Evolutionary conservation across 768 basidiomycete genomes (phyloP).

Genomic region (Daedaleopsis sinensis): DNA sequence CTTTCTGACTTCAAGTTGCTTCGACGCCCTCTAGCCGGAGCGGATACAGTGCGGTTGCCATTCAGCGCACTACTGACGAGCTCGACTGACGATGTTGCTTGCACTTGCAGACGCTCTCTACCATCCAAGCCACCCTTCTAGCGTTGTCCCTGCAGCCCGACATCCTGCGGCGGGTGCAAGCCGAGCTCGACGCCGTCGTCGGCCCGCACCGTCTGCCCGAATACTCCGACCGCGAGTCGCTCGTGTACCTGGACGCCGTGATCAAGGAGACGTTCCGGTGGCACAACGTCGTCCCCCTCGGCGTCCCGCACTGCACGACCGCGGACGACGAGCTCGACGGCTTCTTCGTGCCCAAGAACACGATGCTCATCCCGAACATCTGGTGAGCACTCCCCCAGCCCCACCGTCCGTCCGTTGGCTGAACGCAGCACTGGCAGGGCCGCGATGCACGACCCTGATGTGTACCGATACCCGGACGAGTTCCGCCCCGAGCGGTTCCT

Average conservation of each 20-base stretch:
- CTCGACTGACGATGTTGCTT: neutral
- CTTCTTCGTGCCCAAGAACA: slow-evolving; percentile 39
- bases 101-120: slow-evolving; percentile 6
- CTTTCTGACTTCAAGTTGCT: neutral
- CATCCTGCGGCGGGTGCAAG: slow-evolving; percentile 15
- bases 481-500: slow-evolving; percentile 17
- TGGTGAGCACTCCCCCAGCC: slow-evolving; percentile 7
- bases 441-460: slow-evolving; percentile 7
- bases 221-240: slow-evolving; percentile 11
- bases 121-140: slow-evolving; percentile 12
- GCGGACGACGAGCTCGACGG: slow-evolving; percentile 44
- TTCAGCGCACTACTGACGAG: too few species aligned
- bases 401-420: neutral
- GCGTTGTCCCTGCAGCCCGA: slow-evolving; percentile 18
- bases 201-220: slow-evolving; percentile 15
- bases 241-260: slow-evolving; percentile 20
- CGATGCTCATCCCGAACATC: slow-evolving; percentile 19
- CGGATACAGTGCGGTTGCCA: neutral
- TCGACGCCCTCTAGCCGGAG: neutral
- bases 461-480: slow-evolving; percentile 2
- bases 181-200: slow-evolving; percentile 20
- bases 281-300: slow-evolving; percentile 10
- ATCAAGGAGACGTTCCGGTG: slow-evolving; percentile 21
- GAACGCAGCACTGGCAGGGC: neutral
- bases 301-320: slow-evolving; percentile 34